These are phyloP conservation scores for Lavandula angustifolia DNA, from an alignment of 257 asterid species.

Conservation along the genomic window DNA sequence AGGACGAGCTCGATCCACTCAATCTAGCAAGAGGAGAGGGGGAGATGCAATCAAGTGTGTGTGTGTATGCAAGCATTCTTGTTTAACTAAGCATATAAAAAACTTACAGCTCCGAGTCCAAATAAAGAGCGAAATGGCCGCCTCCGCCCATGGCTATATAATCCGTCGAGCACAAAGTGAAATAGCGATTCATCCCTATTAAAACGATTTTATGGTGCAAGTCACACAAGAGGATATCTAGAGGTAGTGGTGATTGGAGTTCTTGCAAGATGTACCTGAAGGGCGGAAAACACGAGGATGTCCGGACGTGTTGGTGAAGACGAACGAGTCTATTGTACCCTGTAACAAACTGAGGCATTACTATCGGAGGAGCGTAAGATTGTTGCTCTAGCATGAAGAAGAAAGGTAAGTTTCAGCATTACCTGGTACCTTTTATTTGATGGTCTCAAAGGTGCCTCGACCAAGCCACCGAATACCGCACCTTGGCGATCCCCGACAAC, in stretches of 20 bases:
- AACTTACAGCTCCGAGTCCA: conserved; percentile 88
- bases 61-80: neutral
- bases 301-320: conserved; percentile 77
- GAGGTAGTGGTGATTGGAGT: neutral
- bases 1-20: conserved; percentile 83
- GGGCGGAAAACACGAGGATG: conserved; percentile 69
- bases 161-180: conserved; percentile 69
- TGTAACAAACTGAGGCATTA: conserved; percentile 35
- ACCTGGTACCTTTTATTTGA: conserved; percentile 87
- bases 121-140: conserved; percentile 82
- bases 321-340: conserved; percentile 78
- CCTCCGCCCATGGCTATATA: conserved; percentile 98
- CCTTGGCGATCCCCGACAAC: conserved; percentile 94
- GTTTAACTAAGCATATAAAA: conserved; percentile 18
- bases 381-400: conserved; percentile 1
- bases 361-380: conserved; percentile 10
- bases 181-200: conserved; percentile 82
- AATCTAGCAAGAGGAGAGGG: conserved; percentile 38
- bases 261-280: conserved; percentile 52
- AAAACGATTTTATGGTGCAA: neutral
- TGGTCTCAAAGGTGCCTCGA: conserved; percentile 85
- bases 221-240: neutral
- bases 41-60: neutral
- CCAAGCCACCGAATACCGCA: conserved; percentile 91
- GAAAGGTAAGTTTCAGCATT: conserved; percentile 26